A percentile compares a stretch with the other conserved stretches of the same genome.
Conservation (phyloP, 2,329 filamentous ascomycete species). For the Fusarium albosuccineum region DNA sequence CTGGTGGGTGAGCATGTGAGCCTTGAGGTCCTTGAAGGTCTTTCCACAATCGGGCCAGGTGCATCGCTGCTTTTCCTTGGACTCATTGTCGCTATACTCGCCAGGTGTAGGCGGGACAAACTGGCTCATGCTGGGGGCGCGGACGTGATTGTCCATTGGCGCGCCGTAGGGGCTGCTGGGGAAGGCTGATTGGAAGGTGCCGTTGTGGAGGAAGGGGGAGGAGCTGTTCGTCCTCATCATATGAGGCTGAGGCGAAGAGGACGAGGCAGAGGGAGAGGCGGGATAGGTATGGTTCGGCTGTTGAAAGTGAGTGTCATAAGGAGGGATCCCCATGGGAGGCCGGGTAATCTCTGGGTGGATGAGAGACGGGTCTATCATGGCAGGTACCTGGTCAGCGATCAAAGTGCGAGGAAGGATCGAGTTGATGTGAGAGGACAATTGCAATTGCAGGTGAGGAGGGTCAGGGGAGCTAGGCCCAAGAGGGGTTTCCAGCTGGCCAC, state of each 20-base stretch:
- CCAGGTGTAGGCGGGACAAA: conserved; percentile 73
- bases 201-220: conserved; percentile 75
- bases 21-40: conserved; percentile 90
- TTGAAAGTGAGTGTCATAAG: conserved; percentile 64
- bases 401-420: conserved; percentile 29
- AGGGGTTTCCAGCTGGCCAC: conserved; percentile 42
- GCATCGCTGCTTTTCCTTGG: conserved; percentile 79
- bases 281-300: conserved; percentile 63
- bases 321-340: conserved; percentile 59
- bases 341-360: conserved; percentile 68
- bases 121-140: conserved; percentile 77
- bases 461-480: conserved; percentile 34
- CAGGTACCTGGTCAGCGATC: conserved; percentile 53
- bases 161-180: conserved; percentile 67
- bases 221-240: conserved; percentile 67
- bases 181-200: conserved; percentile 65
- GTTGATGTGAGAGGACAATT: conserved; percentile 19
- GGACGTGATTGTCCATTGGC: conserved; percentile 60
- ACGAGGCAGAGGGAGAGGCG: conserved; percentile 73
- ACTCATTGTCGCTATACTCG: conserved; percentile 72
- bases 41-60: conserved; percentile 87
- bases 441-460: conserved; percentile 22
- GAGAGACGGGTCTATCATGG: conserved; percentile 64
- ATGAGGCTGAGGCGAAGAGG: conserved; percentile 62
- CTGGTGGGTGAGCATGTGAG: conserved; percentile 95